Conservation (phyloP, 2,329 filamentous ascomycete genomes). For the Neonectria punicea region DNA sequence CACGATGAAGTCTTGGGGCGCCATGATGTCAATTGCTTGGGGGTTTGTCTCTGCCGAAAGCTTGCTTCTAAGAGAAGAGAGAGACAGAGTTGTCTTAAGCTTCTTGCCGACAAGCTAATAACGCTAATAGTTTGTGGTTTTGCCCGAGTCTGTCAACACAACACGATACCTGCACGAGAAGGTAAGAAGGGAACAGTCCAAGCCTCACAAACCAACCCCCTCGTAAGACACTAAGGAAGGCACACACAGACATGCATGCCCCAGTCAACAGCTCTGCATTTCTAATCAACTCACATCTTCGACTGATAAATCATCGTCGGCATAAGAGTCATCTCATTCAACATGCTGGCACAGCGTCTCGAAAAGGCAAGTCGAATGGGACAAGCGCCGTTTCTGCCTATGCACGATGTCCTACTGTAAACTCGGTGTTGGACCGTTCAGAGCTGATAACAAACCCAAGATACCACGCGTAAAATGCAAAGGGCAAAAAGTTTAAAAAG, state of each 20-base stretch:
- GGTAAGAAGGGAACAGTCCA: not conserved
- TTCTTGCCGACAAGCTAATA: not conserved
- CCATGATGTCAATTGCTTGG: constrained; percentile 32
- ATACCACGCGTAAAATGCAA: not conserved
- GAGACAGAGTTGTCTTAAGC: not conserved
- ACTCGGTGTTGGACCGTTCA: not conserved
- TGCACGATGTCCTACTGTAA: not conserved
- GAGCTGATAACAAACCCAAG: not conserved
- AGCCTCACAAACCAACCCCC: not conserved
- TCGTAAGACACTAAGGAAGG: not conserved
- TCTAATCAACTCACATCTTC: not conserved
- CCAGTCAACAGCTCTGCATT: not conserved
- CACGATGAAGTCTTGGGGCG: constrained; percentile 37
- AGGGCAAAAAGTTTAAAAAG: not conserved
- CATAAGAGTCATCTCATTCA: not conserved
- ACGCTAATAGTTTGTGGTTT: not conserved
- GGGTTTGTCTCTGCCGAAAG: not conserved
- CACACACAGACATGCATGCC: not conserved
- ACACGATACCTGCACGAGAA: not conserved
- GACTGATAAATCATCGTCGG: not conserved
- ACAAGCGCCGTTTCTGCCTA: not conserved
- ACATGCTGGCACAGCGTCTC: not conserved
- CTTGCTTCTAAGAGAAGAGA: not conserved
- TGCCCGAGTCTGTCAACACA: not conserved
- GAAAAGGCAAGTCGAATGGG: not conserved